Percentiles rank a stretch among this genome's conserved stretches.
Evolutionary conservation across 306 rosid genomes (phyloP).

Genomic region (Nissolia schottii): DNA sequence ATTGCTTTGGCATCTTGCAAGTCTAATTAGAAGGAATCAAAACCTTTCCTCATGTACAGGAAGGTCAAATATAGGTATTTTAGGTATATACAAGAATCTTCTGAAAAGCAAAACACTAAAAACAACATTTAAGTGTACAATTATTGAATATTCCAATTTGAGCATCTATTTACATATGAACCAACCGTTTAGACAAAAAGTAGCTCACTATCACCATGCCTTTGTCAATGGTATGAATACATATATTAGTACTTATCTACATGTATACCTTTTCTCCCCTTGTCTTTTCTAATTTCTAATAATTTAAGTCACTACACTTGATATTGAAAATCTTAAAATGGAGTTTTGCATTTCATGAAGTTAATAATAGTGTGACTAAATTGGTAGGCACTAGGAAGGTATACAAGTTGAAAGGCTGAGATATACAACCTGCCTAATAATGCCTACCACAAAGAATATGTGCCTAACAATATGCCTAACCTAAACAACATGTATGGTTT

Average conservation of each 20-base stretch:
- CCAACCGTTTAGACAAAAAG: neutral
- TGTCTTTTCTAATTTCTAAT: too few relatives aligned
- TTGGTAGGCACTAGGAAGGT: too few relatives aligned
- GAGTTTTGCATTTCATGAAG: neutral
- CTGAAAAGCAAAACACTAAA: neutral
- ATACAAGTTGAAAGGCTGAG: too few relatives aligned
- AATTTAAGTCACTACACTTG: neutral
- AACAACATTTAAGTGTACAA: neutral
- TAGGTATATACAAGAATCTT: neutral
- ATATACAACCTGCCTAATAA: too few relatives aligned
- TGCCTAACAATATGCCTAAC: too few relatives aligned
- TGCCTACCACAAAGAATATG: too few relatives aligned
- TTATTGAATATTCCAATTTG: slow-evolving; percentile 3
- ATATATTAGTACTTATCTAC: neutral
- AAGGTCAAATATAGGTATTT: neutral
- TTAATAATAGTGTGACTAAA: too few relatives aligned
- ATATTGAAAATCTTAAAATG: neutral
- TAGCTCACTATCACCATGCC: neutral
- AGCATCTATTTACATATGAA: neutral
- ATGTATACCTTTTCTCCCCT: neutral
- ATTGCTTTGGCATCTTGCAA: slow-evolving; percentile 21
- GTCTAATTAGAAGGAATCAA: neutral
- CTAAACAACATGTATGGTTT: too few relatives aligned
- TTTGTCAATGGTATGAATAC: neutral
- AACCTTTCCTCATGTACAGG: neutral